Percentiles rank a stretch among this genome's conserved stretches.
Conservation (phyloP, 140 eudicot species). For the Cichorium intybus region DNA sequence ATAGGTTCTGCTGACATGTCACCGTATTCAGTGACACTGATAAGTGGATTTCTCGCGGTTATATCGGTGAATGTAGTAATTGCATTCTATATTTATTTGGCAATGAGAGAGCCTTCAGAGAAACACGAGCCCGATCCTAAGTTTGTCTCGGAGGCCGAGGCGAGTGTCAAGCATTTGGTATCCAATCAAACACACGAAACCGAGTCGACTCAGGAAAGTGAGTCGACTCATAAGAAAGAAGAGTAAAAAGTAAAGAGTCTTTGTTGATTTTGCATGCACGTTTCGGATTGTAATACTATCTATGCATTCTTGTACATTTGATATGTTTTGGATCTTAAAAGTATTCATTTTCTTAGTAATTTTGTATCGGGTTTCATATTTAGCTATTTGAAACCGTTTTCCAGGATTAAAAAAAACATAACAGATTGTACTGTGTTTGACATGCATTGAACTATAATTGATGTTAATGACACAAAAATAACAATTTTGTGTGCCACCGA, state of each 20-base stretch:
- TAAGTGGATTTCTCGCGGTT: constrained; percentile 82
- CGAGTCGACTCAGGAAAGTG: constrained; percentile 3
- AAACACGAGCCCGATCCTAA: constrained; percentile 83
- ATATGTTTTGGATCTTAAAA: not conserved
- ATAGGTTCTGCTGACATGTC: constrained; percentile 61
- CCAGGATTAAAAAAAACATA: too few species aligned
- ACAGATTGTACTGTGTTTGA: too few species aligned
- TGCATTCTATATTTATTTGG: constrained; percentile 68
- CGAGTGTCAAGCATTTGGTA: constrained; percentile 50
- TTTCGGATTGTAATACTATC: not conserved
- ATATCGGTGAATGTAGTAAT: constrained; percentile 67
- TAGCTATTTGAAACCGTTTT: too few species aligned
- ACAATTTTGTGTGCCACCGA: too few species aligned
- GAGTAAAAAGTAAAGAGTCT: constrained; percentile 13
- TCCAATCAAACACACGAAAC: constrained; percentile 33
- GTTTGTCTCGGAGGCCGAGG: constrained; percentile 76
- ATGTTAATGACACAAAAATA: too few species aligned
- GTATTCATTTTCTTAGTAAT: not conserved
- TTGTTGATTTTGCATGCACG: not conserved
- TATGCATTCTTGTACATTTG: constrained; percentile 2
- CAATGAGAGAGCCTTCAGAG: constrained; percentile 71
- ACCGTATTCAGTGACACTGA: constrained; percentile 51
- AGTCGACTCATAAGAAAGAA: constrained; percentile 27
- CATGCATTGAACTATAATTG: too few species aligned
- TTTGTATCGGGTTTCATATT: too few species aligned